Conservation (phyloP, 2,329 filamentous ascomycete genomes). For the Colletotrichum sansevieriae region DNA sequence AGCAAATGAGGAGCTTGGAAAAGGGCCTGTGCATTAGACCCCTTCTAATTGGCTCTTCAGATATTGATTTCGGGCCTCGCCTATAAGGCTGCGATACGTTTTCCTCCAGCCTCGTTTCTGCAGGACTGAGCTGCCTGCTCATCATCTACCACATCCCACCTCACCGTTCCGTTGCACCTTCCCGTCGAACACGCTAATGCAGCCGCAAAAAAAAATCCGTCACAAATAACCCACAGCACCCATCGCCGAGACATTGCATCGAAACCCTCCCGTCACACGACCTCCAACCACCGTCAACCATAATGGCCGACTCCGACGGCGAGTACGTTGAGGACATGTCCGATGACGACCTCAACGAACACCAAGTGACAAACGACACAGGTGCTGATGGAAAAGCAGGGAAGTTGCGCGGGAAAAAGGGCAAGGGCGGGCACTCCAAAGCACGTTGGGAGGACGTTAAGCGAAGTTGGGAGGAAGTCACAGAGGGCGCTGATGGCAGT, state of each 20-base stretch:
- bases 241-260: no score
- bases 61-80: not conserved
- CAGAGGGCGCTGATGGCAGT: slow-evolving; percentile 83
- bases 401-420: slow-evolving; percentile 46
- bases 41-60: slow-evolving; percentile 23
- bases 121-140: no score
- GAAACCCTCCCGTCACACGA: not conserved
- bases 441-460: slow-evolving; percentile 77
- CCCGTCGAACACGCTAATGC: no score
- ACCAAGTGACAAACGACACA: slow-evolving; percentile 54
- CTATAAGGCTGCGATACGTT: slow-evolving; percentile 37
- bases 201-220: not conserved
- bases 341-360: slow-evolving; percentile 72
- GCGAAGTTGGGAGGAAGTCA: slow-evolving; percentile 78
- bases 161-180: no score
- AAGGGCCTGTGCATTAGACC: slow-evolving; percentile 14
- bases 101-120: slow-evolving; percentile 24
- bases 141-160: not conserved
- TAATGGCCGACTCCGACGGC: slow-evolving; percentile 80
- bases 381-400: not conserved
- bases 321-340: slow-evolving; percentile 76
- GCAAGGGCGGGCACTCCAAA: slow-evolving; percentile 53
- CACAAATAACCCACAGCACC: no score
- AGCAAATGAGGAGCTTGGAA: not conserved
- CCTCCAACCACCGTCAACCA: slow-evolving; percentile 27